Base-by-base conservation (phyloP, 139 green algal genomes). In the Pleodorina starrii region DNA sequence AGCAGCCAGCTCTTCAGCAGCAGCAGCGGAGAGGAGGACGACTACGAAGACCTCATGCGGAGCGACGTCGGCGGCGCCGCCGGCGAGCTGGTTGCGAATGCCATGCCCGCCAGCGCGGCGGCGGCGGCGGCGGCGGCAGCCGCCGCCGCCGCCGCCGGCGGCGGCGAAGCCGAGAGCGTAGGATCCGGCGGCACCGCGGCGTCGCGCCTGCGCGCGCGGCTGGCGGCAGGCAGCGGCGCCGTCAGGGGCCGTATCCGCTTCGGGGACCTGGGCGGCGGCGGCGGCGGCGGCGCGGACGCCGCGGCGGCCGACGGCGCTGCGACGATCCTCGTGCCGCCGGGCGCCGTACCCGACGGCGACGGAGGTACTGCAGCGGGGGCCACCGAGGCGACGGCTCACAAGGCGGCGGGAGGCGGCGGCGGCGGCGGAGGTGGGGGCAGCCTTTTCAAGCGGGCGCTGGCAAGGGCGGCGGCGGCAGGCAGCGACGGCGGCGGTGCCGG, bases 1-100 rank as follows among this genome's bases (percentile, higher is more conserved):
- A 66, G 74, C 44, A 66, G 46, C 46, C 29, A 83, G 78, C 36
- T 74, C 29, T 43, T 85, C 54, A 74, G 36, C 35, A 85, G 57
- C 29, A 86, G 57, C 59, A 86, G 80, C 43, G 59, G 80, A 7
- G 80, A 86, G 2, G 80, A 75, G 7, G 59, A 86, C 17, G 80
- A 63, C 36, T 76, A 76, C 14, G 80, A 86, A 40, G 59, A 86
- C 42, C 27, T 86, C 27, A 12, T 86, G 57, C 40, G 42, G 12
- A 43, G 23, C 23, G 80, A 86, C 0, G 25, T 51, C n/a, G 77
- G 50, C 75, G 48, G 46, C 27, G n/a, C 19, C 27, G 43, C 27
- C 42, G 27, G 66, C 38, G 17, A 51, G 32, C 38, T 2, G 38
- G 71, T 36, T 16, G 7, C 73, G 73, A n/a, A n/a, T n/a, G 73